Conservation (phyloP, 768 basidiomycete species). For the Boletus patriciae region DNA sequence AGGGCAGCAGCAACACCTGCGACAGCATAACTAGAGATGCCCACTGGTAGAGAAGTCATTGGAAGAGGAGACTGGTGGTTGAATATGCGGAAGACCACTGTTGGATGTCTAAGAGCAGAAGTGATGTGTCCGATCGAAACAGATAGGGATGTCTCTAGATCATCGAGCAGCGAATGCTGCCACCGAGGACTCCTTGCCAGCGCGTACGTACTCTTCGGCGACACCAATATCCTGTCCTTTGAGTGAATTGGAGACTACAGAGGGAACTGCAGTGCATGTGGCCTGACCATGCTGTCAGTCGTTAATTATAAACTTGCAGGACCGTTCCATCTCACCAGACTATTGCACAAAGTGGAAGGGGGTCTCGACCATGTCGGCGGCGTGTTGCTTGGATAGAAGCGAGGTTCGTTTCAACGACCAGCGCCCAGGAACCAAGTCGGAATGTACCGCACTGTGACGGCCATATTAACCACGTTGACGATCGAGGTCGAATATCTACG, state of each 20-base stretch:
- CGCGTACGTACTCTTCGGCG: no score
- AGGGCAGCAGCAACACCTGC: no score
- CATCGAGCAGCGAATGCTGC: no score
- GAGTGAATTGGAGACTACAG: conserved; percentile 23
- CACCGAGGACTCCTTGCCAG: no score
- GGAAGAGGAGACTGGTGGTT: no score
- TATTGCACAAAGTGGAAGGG: conserved; percentile 36
- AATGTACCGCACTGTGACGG: conserved; percentile 34
- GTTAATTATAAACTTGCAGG: background rate
- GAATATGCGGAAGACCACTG: no score
- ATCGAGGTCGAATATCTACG: conserved; percentile 27
- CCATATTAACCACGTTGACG: conserved; percentile 24
- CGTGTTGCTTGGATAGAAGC: conserved; percentile 15
- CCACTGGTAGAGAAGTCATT: no score
- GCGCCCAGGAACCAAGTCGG: conserved; percentile 45
- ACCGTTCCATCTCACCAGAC: conserved; percentile 25
- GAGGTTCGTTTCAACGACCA: conserved; percentile 35
- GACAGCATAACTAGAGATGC: no score
- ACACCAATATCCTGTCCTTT: no score
- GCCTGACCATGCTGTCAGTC: conserved; percentile 13
- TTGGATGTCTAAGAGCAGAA: no score
- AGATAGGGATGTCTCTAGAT: no score
- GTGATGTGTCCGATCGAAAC: no score
- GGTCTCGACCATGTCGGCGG: conserved; percentile 25
- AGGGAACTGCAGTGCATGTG: conserved; percentile 23